These are phyloP conservation scores for Elsinoe batatas DNA, from an alignment of 2,329 filamentous ascomycete species.

Conservation along the genomic window DNA sequence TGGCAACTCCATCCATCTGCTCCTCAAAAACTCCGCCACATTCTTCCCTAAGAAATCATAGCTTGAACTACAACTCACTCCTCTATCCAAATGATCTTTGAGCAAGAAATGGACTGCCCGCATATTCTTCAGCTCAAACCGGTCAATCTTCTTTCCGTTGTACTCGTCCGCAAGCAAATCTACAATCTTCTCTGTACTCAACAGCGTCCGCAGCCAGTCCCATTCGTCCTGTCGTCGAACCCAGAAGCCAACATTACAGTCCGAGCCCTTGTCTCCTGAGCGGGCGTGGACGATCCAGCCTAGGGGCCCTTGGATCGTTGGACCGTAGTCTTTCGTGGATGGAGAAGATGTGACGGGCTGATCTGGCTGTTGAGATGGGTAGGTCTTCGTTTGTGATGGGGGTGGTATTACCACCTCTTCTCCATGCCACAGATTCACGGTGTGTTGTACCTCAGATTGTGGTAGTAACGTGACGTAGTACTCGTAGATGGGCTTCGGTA, in stretches of 20 bases:
- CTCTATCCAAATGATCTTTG: slow-evolving; percentile 14
- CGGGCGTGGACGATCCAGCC: slow-evolving; percentile 30
- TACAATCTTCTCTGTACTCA: slow-evolving; percentile 23
- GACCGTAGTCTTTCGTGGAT: slow-evolving; percentile 26
- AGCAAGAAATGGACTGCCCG: slow-evolving; percentile 31
- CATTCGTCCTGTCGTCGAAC: slow-evolving; percentile 29
- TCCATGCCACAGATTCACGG: slow-evolving; percentile 20
- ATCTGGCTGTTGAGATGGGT: slow-evolving; percentile 24
- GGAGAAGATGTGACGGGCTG: slow-evolving; percentile 19
- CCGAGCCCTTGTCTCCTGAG: slow-evolving; percentile 27
- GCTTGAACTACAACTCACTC: slow-evolving; percentile 12
- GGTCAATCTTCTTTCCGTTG: slow-evolving; percentile 27
- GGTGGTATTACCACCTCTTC: slow-evolving; percentile 7
- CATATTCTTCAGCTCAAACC: slow-evolving; percentile 31
- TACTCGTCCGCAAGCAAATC: slow-evolving; percentile 26
- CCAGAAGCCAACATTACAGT: slow-evolving; percentile 32
- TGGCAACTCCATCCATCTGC: slow-evolving; percentile 13
- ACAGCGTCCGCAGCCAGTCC: slow-evolving; percentile 24
- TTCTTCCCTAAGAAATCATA: slow-evolving; percentile 15
- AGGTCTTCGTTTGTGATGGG: slow-evolving; percentile 11
- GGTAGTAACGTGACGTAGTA: slow-evolving; percentile 22
- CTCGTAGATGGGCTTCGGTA: slow-evolving; percentile 19
- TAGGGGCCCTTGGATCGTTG: slow-evolving; percentile 28
- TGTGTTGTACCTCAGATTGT: slow-evolving; percentile 22
- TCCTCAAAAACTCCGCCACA: slow-evolving; percentile 14